These are phyloP conservation scores for Spathaspora hagerdaliae DNA, from an alignment of 805 yeast genomes.

Conservation along the genomic window DNA sequence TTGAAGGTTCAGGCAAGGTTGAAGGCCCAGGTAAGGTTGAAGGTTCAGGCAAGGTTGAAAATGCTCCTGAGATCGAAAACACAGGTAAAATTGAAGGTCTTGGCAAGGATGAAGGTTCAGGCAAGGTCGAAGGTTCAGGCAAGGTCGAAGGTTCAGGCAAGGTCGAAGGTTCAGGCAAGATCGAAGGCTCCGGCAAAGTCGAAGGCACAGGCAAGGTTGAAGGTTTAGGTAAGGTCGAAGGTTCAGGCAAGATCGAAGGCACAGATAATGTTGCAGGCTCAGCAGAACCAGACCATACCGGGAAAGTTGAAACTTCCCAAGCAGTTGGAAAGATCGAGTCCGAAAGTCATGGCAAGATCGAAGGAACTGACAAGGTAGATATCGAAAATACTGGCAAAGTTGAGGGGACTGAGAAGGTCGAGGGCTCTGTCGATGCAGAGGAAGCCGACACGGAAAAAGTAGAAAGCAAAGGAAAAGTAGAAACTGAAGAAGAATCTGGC, in stretches of 20 bases:
- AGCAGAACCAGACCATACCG: background rate
- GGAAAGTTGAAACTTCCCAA: background rate
- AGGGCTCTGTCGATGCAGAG: background rate
- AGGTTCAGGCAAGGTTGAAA: slow-evolving; percentile 6
- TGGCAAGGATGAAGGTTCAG: slow-evolving; percentile 5
- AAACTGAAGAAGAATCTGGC: too few relatives aligned
- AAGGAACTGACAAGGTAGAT: slow-evolving; percentile 6
- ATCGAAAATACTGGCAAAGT: slow-evolving; percentile 9
- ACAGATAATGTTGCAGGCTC: background rate
- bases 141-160: too few relatives aligned
- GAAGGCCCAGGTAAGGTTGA: slow-evolving; percentile 7
- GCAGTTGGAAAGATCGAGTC: background rate
- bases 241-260: slow-evolving; percentile 7
- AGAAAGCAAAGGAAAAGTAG: background rate
- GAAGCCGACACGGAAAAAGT: background rate
- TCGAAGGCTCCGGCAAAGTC: background rate
- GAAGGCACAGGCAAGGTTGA: background rate
- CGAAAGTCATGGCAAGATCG: slow-evolving; percentile 1
- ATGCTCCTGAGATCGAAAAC: slow-evolving; percentile 5
- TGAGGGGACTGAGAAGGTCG: slow-evolving; percentile 7
- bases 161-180: background rate
- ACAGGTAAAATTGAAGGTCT: slow-evolving; percentile 7
- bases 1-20: slow-evolving; percentile 3
- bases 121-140: background rate
- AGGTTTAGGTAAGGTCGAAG: slow-evolving; percentile 1